Base-by-base conservation (phyloP, 2,329 filamentous ascomycete species). In the Monilinia laxa region DNA sequence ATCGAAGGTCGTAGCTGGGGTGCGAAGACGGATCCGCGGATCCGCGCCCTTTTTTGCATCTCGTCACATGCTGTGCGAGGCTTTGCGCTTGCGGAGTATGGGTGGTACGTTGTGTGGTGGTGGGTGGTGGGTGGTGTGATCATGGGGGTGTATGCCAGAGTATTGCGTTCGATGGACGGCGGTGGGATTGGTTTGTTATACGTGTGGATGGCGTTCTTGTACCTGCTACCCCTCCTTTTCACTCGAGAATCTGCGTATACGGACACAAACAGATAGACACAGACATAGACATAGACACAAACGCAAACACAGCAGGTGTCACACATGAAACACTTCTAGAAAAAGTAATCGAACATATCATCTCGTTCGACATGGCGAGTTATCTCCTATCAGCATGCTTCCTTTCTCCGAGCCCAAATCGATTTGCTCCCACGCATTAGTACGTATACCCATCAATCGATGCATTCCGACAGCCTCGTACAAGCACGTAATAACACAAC, bases 401-500 rank as follows among this genome's bases (percentile, higher is more conserved):
- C 28, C 28, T 6, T 31, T 31, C 28, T 10, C 55, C 55, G 16
- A 45, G 9, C n/a, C 25, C 25, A 7, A 28, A 28, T 14, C 23
- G 25, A 6, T 40, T 14, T 4, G 10, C 20, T 9, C 6, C 49
- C 23, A 18, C 25, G n/a, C n/a, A n/a, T n/a, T n/a, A n/a, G n/a
- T n/a, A n/a, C n/a, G n/a, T n/a, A n/a, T n/a, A n/a, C n/a, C n/a
- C n/a, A n/a, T n/a, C n/a, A n/a, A n/a, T n/a, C n/a, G n/a, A n/a
- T n/a, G n/a, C n/a, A n/a, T n/a, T n/a, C n/a, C 28, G 28, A 28
- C 28, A 28, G 28, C 28, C 3, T 28, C 28, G 28, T 4, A n/a
- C 28, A 60, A 16, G 42, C 42, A 60, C 18, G 42, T 49, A 60
- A 60, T 31, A 31, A 40, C 45, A 47, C 40, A 42, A 31, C 56